Base-by-base conservation (phyloP, 2,329 filamentous ascomycete species). In the Fusarium sp. region DNA sequence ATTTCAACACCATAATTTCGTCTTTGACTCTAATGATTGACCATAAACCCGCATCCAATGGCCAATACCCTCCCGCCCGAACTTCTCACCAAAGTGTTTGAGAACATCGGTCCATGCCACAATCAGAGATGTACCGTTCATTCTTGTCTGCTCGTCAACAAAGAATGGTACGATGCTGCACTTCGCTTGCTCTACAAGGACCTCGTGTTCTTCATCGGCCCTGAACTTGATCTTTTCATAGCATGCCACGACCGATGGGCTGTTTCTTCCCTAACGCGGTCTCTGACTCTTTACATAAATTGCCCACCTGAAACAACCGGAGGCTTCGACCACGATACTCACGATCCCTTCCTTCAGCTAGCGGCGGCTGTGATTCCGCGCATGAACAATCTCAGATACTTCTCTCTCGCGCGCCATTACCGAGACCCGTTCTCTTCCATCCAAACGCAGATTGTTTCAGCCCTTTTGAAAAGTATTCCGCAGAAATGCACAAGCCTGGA, bases 91-190 rank as follows among this genome's bases (percentile, higher is more conserved):
- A 39, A 44, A 10, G 48, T 70, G 2, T 2, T 47, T 10, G 20
- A 42, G 7, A 18, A 5, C 3, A 36, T 35, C 1, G 26, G 12
- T 24, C 5, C 24, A 13, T 6, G 18, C 18, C 13, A 28, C 33
- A 17, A 9, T 17, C 9, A 12, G 26, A n/a, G 7, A 28, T 7
- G 20, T 8, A 18, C 33, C 13, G 2, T 54, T 7, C 5, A 26
- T 6, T 22, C 67, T 5, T 70, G 51, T 12, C 5, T 69, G 7
- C 9, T 69, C 5, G 51, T 70, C 3, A 69, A 26, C 15, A 59
- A 11, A 20, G 2, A 8, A 8, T 70, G 51, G 65, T 11, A 36
- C 3, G 24, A 63, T 24, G 6, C 24, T 33, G 13, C 41, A 0
- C 35, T 58, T 10, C 11, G 22, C 0, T 14, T 58, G 7, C 64